Evolutionary conservation across 2,329 filamentous ascomycete genomes (phyloP).

Genomic region (Botrytis sinoallii): DNA sequence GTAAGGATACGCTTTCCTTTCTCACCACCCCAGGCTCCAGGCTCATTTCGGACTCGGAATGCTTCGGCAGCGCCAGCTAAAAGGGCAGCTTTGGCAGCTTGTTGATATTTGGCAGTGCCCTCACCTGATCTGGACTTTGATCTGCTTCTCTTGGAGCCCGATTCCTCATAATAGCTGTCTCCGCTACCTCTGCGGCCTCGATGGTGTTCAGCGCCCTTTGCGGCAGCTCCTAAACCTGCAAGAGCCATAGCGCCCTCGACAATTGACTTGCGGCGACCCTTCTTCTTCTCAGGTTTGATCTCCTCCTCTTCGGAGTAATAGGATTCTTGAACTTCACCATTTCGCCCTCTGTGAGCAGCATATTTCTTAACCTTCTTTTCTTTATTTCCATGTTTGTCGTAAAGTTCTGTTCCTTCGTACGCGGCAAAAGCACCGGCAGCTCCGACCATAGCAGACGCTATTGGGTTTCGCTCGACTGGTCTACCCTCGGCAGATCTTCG

Average conservation of each 20-base stretch:
- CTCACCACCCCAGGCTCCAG: slow-evolving; percentile 83
- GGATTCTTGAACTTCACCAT: slow-evolving; percentile 52
- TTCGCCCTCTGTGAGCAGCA: slow-evolving; percentile 52
- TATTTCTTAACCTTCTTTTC: slow-evolving; percentile 49
- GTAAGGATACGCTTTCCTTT: slow-evolving; percentile 92
- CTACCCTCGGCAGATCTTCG: slow-evolving; percentile 52
- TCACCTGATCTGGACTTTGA: slow-evolving; percentile 49
- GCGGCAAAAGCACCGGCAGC: slow-evolving; percentile 62
- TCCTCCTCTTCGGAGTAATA: slow-evolving; percentile 55
- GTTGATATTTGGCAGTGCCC: slow-evolving; percentile 64
- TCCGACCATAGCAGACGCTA: slow-evolving; percentile 59
- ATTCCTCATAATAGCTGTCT: slow-evolving; percentile 44
- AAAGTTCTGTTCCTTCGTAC: slow-evolving; percentile 61
- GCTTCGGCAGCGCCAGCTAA: slow-evolving; percentile 89
- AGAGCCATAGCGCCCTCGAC: slow-evolving; percentile 61
- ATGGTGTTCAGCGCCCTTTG: slow-evolving; percentile 40
- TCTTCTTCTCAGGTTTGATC: slow-evolving; percentile 43
- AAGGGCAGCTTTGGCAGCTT: slow-evolving; percentile 87
- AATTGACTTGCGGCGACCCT: slow-evolving; percentile 62
- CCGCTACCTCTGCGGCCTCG: slow-evolving; percentile 42
- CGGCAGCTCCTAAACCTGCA: slow-evolving; percentile 59
- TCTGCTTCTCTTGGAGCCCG: slow-evolving; percentile 52
- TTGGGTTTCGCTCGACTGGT: slow-evolving; percentile 53
- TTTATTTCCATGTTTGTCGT: slow-evolving; percentile 51
- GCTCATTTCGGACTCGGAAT: slow-evolving; percentile 84